Evolutionary conservation across 2,329 filamentous ascomycete genomes (phyloP), one percentile per base, ranked within the genome.

Genomic region (Penicillium hordei): DNA sequence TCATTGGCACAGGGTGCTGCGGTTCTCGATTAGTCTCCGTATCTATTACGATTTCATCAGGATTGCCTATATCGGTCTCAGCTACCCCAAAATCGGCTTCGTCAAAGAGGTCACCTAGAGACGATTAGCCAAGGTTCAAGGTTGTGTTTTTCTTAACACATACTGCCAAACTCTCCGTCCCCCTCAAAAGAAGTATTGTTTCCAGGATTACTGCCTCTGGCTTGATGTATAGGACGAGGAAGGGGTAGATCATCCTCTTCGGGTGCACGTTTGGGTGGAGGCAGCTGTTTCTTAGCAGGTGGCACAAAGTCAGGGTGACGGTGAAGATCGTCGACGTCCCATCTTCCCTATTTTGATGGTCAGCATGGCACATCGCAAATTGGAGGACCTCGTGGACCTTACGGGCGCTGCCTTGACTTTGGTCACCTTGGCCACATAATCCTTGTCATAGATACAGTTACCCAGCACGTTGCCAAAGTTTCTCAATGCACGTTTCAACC

Each of bases 371-470:
- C 6, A 43, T 7, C 23, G 17, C 17, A 17, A 2, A 17, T 19
- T 39, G n/a, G n/a, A 29, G 17, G 2, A 15, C 7, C 43, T 19
- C 13, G n/a, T 34, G 31, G 36, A 29, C 33, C 75, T 61, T 72
- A 79, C 78, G 5, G 91, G 89, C 56, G 84, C 82, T 17, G 87
- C 85, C 80, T 96, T 97, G 69, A 99, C 82, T 77, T 91, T 96
- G 51, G 88, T 89, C n/a, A 97, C 90, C 72, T 91, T 93, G 52
- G 87, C 83, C 56, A 99, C 81, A 72, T 96, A 99, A 60, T 93
- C 88, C 75, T 97, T 96, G 78, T 99, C 94, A 76, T 99, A 97
- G 58, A 99, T 87, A 79, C 94, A 99, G 72, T 97, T 99, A n/a
- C 94, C 94, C 54, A 99, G 81, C 17, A 97, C 89, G 68, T 97